Percentiles rank a stretch among this genome's conserved stretches.
Evolutionary conservation across 208 protist species (phyloP).

Genomic region (Herpetomonas tarakana): DNA sequence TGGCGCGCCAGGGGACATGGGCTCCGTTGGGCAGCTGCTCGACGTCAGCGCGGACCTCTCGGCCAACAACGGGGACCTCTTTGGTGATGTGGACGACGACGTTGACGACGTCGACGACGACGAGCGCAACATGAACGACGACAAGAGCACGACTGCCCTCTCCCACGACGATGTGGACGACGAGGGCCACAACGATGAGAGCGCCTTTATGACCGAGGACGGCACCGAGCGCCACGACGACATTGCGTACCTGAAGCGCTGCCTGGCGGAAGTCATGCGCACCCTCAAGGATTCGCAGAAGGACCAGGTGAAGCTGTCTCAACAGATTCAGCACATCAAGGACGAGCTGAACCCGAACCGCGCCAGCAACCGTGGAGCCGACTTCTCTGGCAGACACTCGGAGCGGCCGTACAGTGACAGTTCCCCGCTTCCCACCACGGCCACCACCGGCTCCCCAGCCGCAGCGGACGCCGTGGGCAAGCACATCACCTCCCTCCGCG

Average conservation of each 20-base stretch:
- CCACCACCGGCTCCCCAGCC: neutral
- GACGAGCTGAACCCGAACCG: neutral
- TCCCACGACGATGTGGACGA: slow-evolving; percentile 24
- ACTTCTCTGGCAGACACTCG: neutral
- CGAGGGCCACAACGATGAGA: slow-evolving; percentile 18
- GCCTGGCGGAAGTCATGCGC: slow-evolving; percentile 22
- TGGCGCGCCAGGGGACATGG: too few species aligned
- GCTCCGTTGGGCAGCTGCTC: too few species aligned
- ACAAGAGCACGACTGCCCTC: slow-evolving; percentile 15
- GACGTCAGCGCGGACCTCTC: neutral
- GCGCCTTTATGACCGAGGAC: slow-evolving; percentile 7
- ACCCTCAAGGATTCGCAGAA: slow-evolving; percentile 14
- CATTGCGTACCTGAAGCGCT: slow-evolving; percentile 20
- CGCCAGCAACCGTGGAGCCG: neutral
- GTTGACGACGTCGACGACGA: slow-evolving; percentile 7
- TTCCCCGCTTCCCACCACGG: neutral
- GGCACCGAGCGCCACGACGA: slow-evolving; percentile 28
- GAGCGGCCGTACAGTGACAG: neutral
- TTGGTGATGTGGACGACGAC: slow-evolving; percentile 3
- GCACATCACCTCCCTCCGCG: neutral
- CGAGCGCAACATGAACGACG: slow-evolving; percentile 20
- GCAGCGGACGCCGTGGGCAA: neutral
- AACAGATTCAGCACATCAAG: slow-evolving; percentile 6
- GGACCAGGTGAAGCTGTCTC: slow-evolving; percentile 1
- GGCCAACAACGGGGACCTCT: neutral